Evolutionary conservation across 768 basidiomycete genomes (phyloP).

Genomic region (Sistotremastrum niveocremeum): DNA sequence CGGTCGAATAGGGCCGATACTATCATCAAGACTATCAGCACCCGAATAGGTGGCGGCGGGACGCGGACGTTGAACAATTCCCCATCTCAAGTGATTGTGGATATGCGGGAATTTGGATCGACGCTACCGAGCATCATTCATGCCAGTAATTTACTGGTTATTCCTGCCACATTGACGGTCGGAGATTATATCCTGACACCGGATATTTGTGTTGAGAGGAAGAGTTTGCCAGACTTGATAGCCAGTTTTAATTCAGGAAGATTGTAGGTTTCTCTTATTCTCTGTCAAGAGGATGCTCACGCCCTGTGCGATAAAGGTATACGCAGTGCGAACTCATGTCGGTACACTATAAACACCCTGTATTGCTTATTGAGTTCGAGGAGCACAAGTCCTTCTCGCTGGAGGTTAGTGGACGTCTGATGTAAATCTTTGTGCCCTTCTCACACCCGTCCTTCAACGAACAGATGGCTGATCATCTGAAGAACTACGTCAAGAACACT

Average conservation of each 20-base stretch:
- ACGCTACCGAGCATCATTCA: slow-evolving; percentile 83
- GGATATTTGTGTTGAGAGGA: slow-evolving; percentile 91
- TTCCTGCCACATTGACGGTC: slow-evolving; percentile 88
- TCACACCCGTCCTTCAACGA: background rate
- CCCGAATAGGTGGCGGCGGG: slow-evolving; percentile 77
- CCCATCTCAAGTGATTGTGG: slow-evolving; percentile 71
- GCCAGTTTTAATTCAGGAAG: slow-evolving; percentile 88
- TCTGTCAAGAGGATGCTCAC: background rate
- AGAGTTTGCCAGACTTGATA: slow-evolving; percentile 87
- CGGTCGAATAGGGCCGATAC: slow-evolving; percentile 34
- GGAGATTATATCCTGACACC: slow-evolving; percentile 95
- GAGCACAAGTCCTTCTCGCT: slow-evolving; percentile 92
- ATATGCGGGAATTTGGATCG: slow-evolving; percentile 94
- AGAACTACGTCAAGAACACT: slow-evolving; percentile 49
- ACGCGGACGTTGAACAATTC: slow-evolving; percentile 28
- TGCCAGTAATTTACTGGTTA: slow-evolving; percentile 59
- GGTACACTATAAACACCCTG: slow-evolving; percentile 85
- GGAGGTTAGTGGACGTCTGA: slow-evolving; percentile 37
- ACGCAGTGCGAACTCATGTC: slow-evolving; percentile 98
- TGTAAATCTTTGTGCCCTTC: background rate
- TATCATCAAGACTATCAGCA: slow-evolving; percentile 68
- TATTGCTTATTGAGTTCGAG: slow-evolving; percentile 93
- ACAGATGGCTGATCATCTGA: slow-evolving; percentile 51
- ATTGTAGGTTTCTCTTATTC: slow-evolving; percentile 42
- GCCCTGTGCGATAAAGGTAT: slow-evolving; percentile 39